Conservation (phyloP, 345 rosid genomes). For the Brassica carinata region DNA sequence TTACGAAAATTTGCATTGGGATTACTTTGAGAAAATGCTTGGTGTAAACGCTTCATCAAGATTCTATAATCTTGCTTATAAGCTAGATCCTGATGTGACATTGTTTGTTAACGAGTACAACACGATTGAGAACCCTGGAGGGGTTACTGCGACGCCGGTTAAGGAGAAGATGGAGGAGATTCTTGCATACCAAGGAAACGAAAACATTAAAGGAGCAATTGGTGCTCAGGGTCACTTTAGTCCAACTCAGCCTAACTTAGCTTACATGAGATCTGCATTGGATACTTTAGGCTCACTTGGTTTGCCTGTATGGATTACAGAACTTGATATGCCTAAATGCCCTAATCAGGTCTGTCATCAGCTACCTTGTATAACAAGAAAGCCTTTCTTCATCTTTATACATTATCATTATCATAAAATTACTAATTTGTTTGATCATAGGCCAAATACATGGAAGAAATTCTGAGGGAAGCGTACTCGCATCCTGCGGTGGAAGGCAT, state of each 20-base stretch:
- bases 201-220: constrained; percentile 49
- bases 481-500: constrained; percentile 77
- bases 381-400: background rate
- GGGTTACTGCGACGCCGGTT: constrained; percentile 35
- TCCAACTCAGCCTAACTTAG: constrained; percentile 57
- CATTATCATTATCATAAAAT: background rate
- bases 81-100: constrained; percentile 55
- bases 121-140: constrained; percentile 57
- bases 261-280: constrained; percentile 72
- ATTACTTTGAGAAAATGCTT: constrained; percentile 70
- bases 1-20: constrained; percentile 82
- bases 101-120: constrained; percentile 83
- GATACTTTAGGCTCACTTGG: constrained; percentile 64
- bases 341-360: constrained; percentile 48
- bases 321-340: constrained; percentile 52
- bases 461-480: constrained; percentile 65
- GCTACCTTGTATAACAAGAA: constrained; percentile 16
- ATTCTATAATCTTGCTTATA: constrained; percentile 47
- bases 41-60: constrained; percentile 60
- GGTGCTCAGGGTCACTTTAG: constrained; percentile 80
- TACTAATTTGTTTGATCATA: constrained; percentile 19
- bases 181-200: constrained; percentile 53
- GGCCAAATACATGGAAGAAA: constrained; percentile 57
- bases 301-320: constrained; percentile 85
- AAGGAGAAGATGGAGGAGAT: constrained; percentile 61